phyloP scores from a whole-genome alignment of 202 grass and related monocot species.

The Saccharum hybrid region DNA sequence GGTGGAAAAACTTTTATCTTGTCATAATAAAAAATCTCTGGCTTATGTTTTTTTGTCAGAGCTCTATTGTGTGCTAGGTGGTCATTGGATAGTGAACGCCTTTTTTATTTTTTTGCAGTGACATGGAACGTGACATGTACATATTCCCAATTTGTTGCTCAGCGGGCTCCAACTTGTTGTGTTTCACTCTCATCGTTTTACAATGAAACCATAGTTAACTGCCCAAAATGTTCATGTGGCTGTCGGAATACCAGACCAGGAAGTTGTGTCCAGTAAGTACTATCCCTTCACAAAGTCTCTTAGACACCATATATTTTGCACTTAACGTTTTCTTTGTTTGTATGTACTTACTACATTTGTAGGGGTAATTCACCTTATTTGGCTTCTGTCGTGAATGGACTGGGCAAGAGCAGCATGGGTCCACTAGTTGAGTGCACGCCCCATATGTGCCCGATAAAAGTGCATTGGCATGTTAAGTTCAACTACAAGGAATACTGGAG shows the following conservation, averaged over 20 bases:
- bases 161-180: constrained; percentile 77
- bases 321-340: background rate
- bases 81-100: background rate
- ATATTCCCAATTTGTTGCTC: constrained; percentile 86
- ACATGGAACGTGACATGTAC: constrained; percentile 90
- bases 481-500: constrained; percentile 91
- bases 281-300: constrained; percentile 10
- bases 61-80: background rate
- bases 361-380: constrained; percentile 83
- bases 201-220: constrained; percentile 80
- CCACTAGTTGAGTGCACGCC: constrained; percentile 77
- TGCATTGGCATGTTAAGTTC: constrained; percentile 93
- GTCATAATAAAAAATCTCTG: background rate
- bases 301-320: background rate
- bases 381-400: constrained; percentile 64
- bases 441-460: constrained; percentile 85
- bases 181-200: constrained; percentile 93
- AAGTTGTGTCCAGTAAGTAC: constrained; percentile 81
- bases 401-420: constrained; percentile 46
- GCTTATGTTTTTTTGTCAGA: background rate
- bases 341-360: constrained; percentile 20
- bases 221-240: constrained; percentile 80
- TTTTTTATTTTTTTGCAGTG: constrained; percentile 55
- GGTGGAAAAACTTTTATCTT: background rate
- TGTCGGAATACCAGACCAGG: constrained; percentile 76